Evolutionary conservation across 2,329 filamentous ascomycete species (phyloP), one percentile per base, ranked within the genome.

Genomic region (Colletotrichum sp.): DNA sequence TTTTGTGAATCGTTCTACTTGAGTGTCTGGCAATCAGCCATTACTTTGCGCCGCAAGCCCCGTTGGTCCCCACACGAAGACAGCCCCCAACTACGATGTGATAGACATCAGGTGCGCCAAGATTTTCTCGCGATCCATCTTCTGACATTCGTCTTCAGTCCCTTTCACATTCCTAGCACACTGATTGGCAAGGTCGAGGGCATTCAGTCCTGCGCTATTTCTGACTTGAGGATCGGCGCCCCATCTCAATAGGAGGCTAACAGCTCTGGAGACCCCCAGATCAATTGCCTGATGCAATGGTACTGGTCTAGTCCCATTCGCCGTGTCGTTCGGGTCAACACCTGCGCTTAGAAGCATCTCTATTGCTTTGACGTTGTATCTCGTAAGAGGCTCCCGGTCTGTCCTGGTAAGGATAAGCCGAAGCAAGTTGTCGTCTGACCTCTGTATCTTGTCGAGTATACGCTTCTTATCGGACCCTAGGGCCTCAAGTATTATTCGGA

Each of bases 21-120:
- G 0, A n/a, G 5, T 4, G 4, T 44, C 18, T 12, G 5, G 1
- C 3, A 10, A 8, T n/a, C 39, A 44, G 5, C 6, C n/a, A 1
- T 21, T 13, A 10, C 5, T 21, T 8, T 13, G 9, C 1, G n/a
- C n/a, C 44, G n/a, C 12, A 52, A 21, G 10, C 6, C 10, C n/a
- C n/a, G n/a, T 3, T 52, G 6, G 1, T 21, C 10, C 0, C 10
- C 4, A 21, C 10, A 13, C 6, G n/a, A 21, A 21, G 44, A 52
- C n/a, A 52, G 44, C 9, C 44, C n/a, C 4, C n/a, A 21, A 52
- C n/a, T 52, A 21, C 44, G n/a, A 52, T 13, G 10, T 21, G 44
- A 52, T 52, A 13, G 44, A 52, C n/a, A 21, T 52, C n/a, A 52
- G 44, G 15, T 21, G 30, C 34, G n/a, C 18, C 18, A 62, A 15